phyloP scores from a whole-genome alignment of 306 rosid genomes.

The Vigna radiata region DNA sequence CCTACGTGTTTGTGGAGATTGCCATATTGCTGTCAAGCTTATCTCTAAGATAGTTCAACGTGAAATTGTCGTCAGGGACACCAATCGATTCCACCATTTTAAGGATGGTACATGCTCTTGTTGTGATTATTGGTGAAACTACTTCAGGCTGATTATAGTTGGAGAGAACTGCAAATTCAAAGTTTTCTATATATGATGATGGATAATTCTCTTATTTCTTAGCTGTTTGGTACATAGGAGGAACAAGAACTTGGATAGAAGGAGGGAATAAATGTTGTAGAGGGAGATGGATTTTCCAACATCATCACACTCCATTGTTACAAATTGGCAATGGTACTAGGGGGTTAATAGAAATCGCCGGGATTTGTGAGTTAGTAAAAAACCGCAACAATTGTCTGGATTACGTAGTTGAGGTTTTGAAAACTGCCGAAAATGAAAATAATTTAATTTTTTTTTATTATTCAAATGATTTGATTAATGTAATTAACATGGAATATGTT shows the following conservation, averaged over 20 bases:
- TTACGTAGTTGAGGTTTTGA: too few relatives aligned
- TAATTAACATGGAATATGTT: too few relatives aligned
- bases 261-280: not conserved
- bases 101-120: conserved; percentile 70
- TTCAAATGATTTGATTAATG: too few relatives aligned
- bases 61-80: conserved; percentile 69
- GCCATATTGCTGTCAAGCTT: conserved; percentile 71
- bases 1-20: conserved; percentile 81
- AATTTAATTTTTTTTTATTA: too few relatives aligned
- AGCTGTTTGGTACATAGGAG: not conserved
- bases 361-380: too few relatives aligned
- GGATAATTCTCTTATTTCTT: not conserved
- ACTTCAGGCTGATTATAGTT: not conserved
- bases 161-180: not conserved
- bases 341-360: too few relatives aligned
- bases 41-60: conserved; percentile 70
- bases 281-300: not conserved
- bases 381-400: too few relatives aligned
- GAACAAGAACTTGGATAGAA: not conserved
- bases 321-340: not conserved
- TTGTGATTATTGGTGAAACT: conserved; percentile 79
- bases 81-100: conserved; percentile 72
- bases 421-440: too few relatives aligned
- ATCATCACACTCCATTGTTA: not conserved
- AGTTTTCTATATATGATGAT: not conserved